Conservation (phyloP, 805 yeast genomes). For the Clavispora carvajalis region DNA sequence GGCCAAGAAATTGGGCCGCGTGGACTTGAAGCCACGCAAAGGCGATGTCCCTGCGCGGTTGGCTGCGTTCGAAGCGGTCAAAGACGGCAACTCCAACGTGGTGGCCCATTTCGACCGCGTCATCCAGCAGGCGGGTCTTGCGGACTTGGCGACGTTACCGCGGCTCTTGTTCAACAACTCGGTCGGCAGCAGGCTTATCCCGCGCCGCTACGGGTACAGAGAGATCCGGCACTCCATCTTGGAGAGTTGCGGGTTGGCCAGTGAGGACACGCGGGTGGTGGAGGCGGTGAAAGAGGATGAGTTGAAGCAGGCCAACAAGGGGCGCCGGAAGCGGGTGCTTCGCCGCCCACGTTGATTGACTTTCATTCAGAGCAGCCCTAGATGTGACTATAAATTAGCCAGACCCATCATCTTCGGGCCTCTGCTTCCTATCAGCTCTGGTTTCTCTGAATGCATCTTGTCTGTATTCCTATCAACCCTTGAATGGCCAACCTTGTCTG, state of each 20-base stretch:
- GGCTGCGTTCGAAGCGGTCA: conserved; percentile 8
- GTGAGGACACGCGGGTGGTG: neutral
- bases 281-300: conserved; percentile 3
- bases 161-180: conserved; percentile 52
- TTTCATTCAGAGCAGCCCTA: no score
- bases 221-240: conserved; percentile 48
- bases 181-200: conserved; percentile 24
- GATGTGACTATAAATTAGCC: no score
- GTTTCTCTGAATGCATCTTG: no score
- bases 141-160: conserved; percentile 34
- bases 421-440: no score
- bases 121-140: conserved; percentile 28
- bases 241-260: conserved; percentile 45
- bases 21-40: conserved; percentile 6
- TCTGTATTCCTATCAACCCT: no score
- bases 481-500: no score
- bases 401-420: no score
- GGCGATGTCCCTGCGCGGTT: conserved; percentile 4
- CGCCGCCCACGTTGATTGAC: neutral
- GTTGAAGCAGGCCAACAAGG: neutral
- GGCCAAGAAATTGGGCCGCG: conserved; percentile 18
- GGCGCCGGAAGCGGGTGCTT: conserved; percentile 1
- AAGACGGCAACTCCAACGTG: conserved; percentile 22
- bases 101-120: conserved; percentile 29
- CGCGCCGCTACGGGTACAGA: conserved; percentile 47